These are phyloP conservation scores for Hansfordia pulvinata DNA, from an alignment of 2,329 filamentous ascomycete species.

Conservation along the genomic window DNA sequence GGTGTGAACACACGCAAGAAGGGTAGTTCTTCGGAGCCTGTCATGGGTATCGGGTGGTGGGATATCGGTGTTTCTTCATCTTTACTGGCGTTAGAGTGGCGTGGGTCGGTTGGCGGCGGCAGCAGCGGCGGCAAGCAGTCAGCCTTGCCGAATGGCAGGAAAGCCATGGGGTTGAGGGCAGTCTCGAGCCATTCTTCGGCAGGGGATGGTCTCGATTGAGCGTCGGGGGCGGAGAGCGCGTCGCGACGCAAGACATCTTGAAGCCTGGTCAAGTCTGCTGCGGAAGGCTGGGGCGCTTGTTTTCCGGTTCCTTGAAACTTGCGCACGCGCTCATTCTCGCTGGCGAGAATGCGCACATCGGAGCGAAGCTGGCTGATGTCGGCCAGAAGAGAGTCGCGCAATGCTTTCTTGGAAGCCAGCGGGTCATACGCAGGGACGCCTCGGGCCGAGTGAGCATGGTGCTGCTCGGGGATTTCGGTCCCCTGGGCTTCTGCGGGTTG, in stretches of 20 bases:
- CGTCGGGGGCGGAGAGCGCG: conserved; percentile 23
- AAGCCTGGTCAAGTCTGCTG: too few relatives aligned
- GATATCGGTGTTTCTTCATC: conserved; percentile 32
- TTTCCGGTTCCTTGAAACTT: too few relatives aligned
- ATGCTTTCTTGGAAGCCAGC: conserved; percentile 32
- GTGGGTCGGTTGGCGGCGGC: conserved; percentile 6
- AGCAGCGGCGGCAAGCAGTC: conserved; percentile 12
- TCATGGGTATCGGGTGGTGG: conserved; percentile 51
- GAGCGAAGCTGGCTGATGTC: conserved; percentile 42
- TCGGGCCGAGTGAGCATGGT: conserved; percentile 22
- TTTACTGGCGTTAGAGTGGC: too few relatives aligned
- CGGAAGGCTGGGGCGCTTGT: conserved; percentile 9
- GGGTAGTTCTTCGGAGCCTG: conserved; percentile 49
- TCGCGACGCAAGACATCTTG: conserved; percentile 26
- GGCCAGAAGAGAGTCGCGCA: conserved; percentile 36
- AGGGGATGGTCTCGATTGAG: conserved; percentile 13
- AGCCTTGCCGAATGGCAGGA: conserved; percentile 35
- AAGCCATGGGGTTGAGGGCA: conserved; percentile 34
- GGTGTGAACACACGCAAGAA: conserved; percentile 62
- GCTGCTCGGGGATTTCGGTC: conserved; percentile 4
- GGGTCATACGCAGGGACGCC: conserved; percentile 25
- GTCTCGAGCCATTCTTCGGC: conserved; percentile 30
- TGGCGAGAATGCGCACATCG: conserved; percentile 41
- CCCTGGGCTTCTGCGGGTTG: neutral
- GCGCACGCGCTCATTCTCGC: conserved; percentile 43